These are phyloP conservation scores for Diaporthe ampelina DNA, from an alignment of 2,329 filamentous ascomycete genomes.

Conservation along the genomic window DNA sequence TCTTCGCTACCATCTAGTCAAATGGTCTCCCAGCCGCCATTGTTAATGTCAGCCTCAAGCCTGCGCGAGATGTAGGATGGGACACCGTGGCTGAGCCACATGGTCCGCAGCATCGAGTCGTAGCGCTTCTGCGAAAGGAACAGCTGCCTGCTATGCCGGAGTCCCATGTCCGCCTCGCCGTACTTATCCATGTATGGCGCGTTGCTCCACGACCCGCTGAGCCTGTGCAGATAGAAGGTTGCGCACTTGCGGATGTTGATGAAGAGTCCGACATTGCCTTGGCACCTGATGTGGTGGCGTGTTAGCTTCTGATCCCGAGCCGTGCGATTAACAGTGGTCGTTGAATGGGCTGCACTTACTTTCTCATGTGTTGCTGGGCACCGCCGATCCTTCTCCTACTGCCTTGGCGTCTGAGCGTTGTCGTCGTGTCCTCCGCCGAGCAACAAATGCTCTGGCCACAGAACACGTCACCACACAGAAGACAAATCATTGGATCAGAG, in stretches of 20 bases:
- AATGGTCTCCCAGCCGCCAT: constrained; percentile 95
- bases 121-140: constrained; percentile 96
- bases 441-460: constrained; percentile 96
- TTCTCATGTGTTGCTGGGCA: constrained; percentile 89
- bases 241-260: constrained; percentile 98
- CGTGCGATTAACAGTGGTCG: background rate
- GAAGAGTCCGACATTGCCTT: constrained; percentile 91
- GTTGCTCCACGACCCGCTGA: constrained; percentile 85
- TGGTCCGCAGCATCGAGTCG: constrained; percentile 85
- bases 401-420: constrained; percentile 51
- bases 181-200: constrained; percentile 97
- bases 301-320: constrained; percentile 36
- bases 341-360: constrained; percentile 67
- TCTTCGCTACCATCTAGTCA: constrained; percentile 49
- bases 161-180: constrained; percentile 93
- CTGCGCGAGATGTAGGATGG: constrained; percentile 91
- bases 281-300: constrained; percentile 72
- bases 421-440: constrained; percentile 71
- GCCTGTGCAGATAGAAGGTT: constrained; percentile 86
- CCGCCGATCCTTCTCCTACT: constrained; percentile 76
- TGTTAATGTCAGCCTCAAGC: constrained; percentile 95
- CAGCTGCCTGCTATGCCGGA: constrained; percentile 88
- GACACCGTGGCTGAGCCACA: constrained; percentile 89
- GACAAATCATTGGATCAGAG: constrained; percentile 89
- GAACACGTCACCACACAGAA: constrained; percentile 97